These are phyloP conservation scores for Endocarpon pusillum DNA, from an alignment of 495 filamentous ascomycete species.

Conservation along the genomic window DNA sequence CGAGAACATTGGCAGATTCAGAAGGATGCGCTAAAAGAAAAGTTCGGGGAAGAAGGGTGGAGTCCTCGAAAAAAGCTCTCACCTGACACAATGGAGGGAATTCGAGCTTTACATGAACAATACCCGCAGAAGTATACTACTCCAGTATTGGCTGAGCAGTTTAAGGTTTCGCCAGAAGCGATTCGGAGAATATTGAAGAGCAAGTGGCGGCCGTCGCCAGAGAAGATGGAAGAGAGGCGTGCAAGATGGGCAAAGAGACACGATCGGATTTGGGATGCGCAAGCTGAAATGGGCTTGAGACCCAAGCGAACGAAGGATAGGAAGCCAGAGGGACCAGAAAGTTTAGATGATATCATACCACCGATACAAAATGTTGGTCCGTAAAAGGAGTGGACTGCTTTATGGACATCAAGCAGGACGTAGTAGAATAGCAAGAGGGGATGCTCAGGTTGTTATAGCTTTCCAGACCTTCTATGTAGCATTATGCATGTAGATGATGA, in stretches of 20 bases:
- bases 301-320: constrained; percentile 15
- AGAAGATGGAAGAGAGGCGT: constrained; percentile 42
- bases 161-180: constrained; percentile 70
- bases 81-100: constrained; percentile 76
- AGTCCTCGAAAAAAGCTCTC: constrained; percentile 70
- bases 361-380: too few species aligned
- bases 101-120: constrained; percentile 57
- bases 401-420: too few species aligned
- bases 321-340: too few species aligned
- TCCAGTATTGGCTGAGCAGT: constrained; percentile 53
- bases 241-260: constrained; percentile 66
- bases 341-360: too few species aligned
- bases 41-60: constrained; percentile 69
- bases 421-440: too few species aligned
- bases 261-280: constrained; percentile 53
- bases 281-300: constrained; percentile 56
- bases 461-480: too few species aligned
- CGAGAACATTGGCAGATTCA: constrained; percentile 57
- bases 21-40: constrained; percentile 47
- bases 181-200: constrained; percentile 73
- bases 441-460: too few species aligned
- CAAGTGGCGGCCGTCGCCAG: constrained; percentile 57
- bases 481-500: neutral
- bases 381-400: too few species aligned
- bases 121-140: constrained; percentile 64